Base-by-base conservation (phyloP, 23 red algal genomes). In the Gracilaria domingensis region DNA sequence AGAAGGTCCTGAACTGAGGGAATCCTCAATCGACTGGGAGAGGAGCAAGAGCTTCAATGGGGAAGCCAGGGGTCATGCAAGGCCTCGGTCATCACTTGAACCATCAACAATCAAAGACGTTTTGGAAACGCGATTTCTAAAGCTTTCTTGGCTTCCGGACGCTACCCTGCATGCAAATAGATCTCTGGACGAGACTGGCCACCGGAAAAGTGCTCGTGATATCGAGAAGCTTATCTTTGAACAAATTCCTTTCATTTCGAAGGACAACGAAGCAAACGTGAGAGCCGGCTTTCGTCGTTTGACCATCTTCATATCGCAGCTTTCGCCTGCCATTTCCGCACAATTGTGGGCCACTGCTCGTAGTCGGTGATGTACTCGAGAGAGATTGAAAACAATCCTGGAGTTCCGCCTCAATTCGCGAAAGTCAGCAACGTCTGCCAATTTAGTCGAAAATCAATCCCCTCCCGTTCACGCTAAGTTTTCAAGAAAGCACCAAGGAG, bases 211-310 rank as follows among this genome's bases (percentile, higher is more conserved):
- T 49, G 75, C 57, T 39, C 49, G 56, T 67, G 76, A 56, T 44
- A 81, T 90, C 9, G 87, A 90, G 29, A 70, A 36, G 57, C 66
- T 80, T 49, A 90, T 90, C 57, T 81, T 90, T 58, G 87, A 90
- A 51, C 58, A 44, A 14, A 90, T 90, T 33, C 87, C 87, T 60
- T 61, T 36, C 6, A 53, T 51, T 37, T 79, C 40, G 35, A 79
- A 66, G 42, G 57, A 80, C 20, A 72, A 90, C n/a, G 87, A 23
- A 65, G 40, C 30, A 9, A 69, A 29, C 14, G 21, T 81, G 17
- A 48, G 54, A 28, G 44, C 30, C 4, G 65, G 75, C 8, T 44
- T 90, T 0, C 75, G 87, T 69, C 73, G 87, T 4, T 66, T 90
- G n/a, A 29, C 87, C 23, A 69, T 65, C 17, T 90, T 90, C 35